Evolutionary conservation across 495 filamentous ascomycete species (phyloP).

Genomic region (Hypoxylon fragiforme): DNA sequence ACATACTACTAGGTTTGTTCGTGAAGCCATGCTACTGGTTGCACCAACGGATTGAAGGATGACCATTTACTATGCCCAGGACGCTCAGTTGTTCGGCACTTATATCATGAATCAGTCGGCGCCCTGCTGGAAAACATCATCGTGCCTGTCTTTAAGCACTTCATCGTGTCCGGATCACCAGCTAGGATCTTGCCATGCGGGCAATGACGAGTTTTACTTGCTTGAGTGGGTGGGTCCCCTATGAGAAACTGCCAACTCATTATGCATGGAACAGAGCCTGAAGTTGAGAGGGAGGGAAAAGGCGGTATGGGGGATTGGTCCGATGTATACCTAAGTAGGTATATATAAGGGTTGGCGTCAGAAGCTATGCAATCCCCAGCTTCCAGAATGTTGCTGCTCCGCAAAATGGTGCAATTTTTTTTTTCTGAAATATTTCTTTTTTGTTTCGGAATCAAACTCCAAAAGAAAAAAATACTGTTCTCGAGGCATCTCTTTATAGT

Average conservation of each 20-base stretch:
- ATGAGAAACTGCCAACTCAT: conserved; percentile 46
- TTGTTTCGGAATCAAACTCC: too few species aligned
- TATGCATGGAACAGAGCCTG: conserved; percentile 43
- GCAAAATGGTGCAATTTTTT: conserved; percentile 20
- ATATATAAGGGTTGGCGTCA: conserved; percentile 30
- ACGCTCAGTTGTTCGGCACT: neutral
- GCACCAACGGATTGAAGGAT: neutral
- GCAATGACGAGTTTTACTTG: conserved; percentile 38
- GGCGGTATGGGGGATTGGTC: conserved; percentile 37
- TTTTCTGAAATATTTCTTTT: too few species aligned
- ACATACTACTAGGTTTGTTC: neutral
- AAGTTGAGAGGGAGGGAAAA: conserved; percentile 40
- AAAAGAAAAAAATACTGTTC: neutral
- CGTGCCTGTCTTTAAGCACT: conserved; percentile 7
- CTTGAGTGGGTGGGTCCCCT: conserved; percentile 37
- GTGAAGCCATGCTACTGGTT: neutral
- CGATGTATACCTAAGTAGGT: conserved; percentile 27
- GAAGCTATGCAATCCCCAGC: conserved; percentile 22
- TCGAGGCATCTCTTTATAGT: conserved; percentile 22
- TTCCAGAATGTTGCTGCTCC: conserved; percentile 19
- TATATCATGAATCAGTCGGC: conserved; percentile 8
- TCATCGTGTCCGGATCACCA: conserved; percentile 27
- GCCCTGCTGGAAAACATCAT: conserved; percentile 1
- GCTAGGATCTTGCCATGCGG: conserved; percentile 22
- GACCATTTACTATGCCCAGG: neutral